Conservation (phyloP, 1,284 basidiomycete genomes). For the Boletellus dicymbophilus region DNA sequence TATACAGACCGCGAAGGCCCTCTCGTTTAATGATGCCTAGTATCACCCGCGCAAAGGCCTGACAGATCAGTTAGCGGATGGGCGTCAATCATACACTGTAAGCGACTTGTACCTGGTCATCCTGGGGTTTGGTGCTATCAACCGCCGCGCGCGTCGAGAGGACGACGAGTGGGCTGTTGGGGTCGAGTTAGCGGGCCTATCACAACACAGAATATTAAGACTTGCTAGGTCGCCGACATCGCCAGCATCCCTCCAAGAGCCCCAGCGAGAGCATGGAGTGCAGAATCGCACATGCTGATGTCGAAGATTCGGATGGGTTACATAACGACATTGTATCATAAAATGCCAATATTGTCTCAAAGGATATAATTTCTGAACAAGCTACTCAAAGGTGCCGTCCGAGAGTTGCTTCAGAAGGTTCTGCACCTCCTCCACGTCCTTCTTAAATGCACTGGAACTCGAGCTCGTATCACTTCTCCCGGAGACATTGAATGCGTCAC, state of each 20-base stretch:
- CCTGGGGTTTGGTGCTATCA: constrained; percentile 71
- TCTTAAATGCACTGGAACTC: constrained; percentile 58
- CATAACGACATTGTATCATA: background rate
- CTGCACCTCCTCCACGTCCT: constrained; percentile 73
- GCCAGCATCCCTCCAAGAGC: constrained; percentile 90
- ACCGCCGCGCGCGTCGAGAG: constrained; percentile 94
- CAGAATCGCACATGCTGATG: constrained; percentile 68
- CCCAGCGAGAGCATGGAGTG: constrained; percentile 89
- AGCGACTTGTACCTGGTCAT: constrained; percentile 70
- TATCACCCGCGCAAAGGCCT: constrained; percentile 52
- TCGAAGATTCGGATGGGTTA: background rate
- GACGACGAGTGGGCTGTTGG: constrained; percentile 82
- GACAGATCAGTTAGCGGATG: constrained; percentile 41
- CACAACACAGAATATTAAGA: constrained; percentile 8
- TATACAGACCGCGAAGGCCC: constrained; percentile 86
- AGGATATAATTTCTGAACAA: too few species aligned
- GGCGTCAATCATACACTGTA: background rate
- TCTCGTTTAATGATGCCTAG: constrained; percentile 83
- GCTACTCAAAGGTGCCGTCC: constrained; percentile 20
- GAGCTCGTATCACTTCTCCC: constrained; percentile 38
- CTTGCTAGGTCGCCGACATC: constrained; percentile 85
- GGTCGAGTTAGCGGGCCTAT: constrained; percentile 18
- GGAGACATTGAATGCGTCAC: constrained; percentile 52
- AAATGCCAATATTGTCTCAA: background rate
- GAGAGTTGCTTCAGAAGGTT: constrained; percentile 49